A percentile compares a stretch with the other conserved stretches of the same genome.
These are phyloP conservation scores for Pleurotus tuber-regium DNA, from an alignment of 768 basidiomycete species.

Conservation along the genomic window DNA sequence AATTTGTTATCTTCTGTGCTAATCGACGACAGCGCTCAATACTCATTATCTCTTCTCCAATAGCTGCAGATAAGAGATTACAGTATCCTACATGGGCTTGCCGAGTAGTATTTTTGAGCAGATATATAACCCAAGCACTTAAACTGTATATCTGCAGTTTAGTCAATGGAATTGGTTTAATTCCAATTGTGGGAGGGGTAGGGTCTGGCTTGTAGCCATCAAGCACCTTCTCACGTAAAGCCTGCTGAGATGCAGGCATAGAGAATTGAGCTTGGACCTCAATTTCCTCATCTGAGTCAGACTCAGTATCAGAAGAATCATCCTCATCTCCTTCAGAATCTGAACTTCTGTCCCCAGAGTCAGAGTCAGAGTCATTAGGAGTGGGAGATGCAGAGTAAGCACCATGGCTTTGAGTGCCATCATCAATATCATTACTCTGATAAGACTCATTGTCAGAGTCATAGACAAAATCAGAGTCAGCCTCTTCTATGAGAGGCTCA, in stretches of 20 bases:
- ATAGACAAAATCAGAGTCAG: too few relatives aligned
- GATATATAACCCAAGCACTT: slow-evolving; percentile 20
- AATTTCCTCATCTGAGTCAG: not conserved
- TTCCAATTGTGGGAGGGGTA: not conserved
- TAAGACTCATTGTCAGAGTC: not conserved
- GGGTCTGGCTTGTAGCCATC: not conserved
- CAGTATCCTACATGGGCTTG: slow-evolving; percentile 20
- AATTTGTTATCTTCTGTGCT: slow-evolving; percentile 14
- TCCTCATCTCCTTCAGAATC: not conserved
- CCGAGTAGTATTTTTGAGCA: slow-evolving; percentile 20
- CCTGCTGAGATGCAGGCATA: slow-evolving; percentile 2
- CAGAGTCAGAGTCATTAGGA: not conserved
- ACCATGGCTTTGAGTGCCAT: not conserved
- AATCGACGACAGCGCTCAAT: slow-evolving; percentile 16
- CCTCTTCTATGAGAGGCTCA: too few relatives aligned
- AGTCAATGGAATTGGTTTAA: slow-evolving; percentile 7
- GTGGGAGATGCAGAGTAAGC: not conserved
- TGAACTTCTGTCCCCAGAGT: not conserved
- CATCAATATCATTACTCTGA: not conserved
- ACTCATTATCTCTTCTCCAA: slow-evolving; percentile 18
- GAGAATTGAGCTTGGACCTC: not conserved
- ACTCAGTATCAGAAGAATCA: not conserved
- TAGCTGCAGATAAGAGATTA: slow-evolving; percentile 14
- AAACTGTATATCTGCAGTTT: slow-evolving; percentile 13
- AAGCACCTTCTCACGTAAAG: slow-evolving; percentile 3